Evolutionary conservation across 345 rosid species (phyloP), one percentile per base, ranked within the genome.

Genomic region (Stellera chamaejasme): DNA sequence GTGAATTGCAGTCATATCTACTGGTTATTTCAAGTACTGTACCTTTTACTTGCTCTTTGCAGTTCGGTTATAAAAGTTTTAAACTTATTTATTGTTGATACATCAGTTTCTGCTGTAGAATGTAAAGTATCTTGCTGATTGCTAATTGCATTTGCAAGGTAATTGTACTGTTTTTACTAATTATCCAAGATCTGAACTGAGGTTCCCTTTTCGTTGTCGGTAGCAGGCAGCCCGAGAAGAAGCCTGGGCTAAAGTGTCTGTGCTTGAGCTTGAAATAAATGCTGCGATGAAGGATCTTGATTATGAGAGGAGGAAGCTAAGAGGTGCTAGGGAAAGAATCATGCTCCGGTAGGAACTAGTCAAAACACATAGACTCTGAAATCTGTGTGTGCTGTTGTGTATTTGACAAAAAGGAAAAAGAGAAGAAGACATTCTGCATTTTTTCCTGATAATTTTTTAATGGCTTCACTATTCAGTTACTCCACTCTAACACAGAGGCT

Each of bases 211-310:
- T 74, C 74, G 78, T 52, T 72, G 78, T 73, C 39, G 96, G 67
- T 93, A 93, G 99, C 99, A 93, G 99, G 88, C 90, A 48, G 99
- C 88, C 45, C 90, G 90, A 75, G 99, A 89, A 80, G 96, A 84
- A 70, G 99, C 99, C 41, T 84, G 97, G 96, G 97, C 88, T 25
- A 89, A 80, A 77, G 96, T 93, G 52, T 93, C 97, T 65, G 69
- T 79, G 45, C 82, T 93, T 59, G 96, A 89, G 74, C 81, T 84
- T 59, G 96, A 93, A 73, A 87, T 89, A 68, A 82, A 75, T 67
- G 76, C 83, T 39, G 82, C 92, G 45, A 67, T 84, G 74, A 78
- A 80, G 43, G 97, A 93, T 73, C 96, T 93, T 70, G 96, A 89
- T 63, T 88, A 78, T 15, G 97, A 89, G 86, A 81, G 94, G 54